Percentiles rank a stretch among this genome's conserved stretches.
These are phyloP conservation scores for Puccinia sorghi DNA, from an alignment of 1,284 basidiomycete species.

Conservation along the genomic window DNA sequence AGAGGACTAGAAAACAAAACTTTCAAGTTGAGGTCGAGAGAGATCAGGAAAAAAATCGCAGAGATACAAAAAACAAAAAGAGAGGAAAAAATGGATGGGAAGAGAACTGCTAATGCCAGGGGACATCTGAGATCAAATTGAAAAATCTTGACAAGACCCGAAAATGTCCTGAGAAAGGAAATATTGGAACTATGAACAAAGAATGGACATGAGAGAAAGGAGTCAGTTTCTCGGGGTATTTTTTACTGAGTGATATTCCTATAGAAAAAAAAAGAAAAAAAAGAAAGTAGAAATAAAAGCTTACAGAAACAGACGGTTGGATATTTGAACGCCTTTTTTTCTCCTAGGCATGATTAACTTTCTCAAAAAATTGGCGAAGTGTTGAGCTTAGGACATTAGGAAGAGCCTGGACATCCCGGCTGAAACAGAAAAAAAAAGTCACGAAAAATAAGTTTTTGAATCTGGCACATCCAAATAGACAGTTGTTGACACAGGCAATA, in stretches of 20 bases:
- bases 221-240: neutral
- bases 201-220: neutral
- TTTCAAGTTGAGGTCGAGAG: too few species aligned
- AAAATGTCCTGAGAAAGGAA: neutral
- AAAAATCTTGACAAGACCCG: neutral
- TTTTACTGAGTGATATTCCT: too few species aligned
- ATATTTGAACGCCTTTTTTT: neutral
- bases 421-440: neutral
- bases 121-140: neutral
- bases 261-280: too few species aligned
- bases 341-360: constrained; percentile 47
- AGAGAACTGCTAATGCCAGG: neutral
- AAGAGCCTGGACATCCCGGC: constrained; percentile 77
- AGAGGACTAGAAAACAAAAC: neutral
- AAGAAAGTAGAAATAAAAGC: neutral
- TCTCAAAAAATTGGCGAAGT: constrained; percentile 73
- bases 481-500: neutral
- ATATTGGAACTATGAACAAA: neutral
- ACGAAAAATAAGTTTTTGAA: constrained; percentile 2
- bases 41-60: neutral
- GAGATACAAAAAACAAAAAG: neutral
- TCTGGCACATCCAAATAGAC: neutral
- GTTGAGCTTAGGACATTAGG: constrained; percentile 90
- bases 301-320: neutral
- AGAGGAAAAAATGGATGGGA: neutral